Conservation (phyloP, 2,329 filamentous ascomycete species). For the Trichophyton mentagrophytes region DNA sequence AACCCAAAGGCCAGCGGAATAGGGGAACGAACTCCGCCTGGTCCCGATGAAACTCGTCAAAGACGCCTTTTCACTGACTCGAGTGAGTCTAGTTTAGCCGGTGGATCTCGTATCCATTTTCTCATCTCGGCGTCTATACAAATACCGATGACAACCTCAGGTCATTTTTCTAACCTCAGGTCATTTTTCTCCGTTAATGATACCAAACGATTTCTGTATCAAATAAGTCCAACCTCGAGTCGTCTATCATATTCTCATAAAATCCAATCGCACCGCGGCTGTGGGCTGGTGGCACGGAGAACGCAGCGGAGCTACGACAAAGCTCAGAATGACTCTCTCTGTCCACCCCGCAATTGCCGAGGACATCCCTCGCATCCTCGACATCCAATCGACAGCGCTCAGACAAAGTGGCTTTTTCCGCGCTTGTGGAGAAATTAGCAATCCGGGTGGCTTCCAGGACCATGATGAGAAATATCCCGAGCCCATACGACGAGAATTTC, state of each 20-base stretch:
- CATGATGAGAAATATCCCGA: not conserved
- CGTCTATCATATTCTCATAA: not conserved
- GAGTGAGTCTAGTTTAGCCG: not conserved
- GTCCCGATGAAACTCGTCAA: not conserved
- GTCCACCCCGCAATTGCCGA: conserved; percentile 7
- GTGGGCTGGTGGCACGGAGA: not conserved
- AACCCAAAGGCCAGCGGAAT: not conserved
- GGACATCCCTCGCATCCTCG: conserved; percentile 9
- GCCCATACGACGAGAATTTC: not conserved
- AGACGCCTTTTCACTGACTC: not conserved
- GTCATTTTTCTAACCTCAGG: not conserved
- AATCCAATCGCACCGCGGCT: not conserved
- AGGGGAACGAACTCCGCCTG: not conserved
- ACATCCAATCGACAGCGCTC: conserved; percentile 7
- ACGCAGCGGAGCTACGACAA: not conserved
- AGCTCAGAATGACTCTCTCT: conserved; percentile 8
- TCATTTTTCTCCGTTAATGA: not conserved
- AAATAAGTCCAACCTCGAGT: not conserved
- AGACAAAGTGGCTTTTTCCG: conserved; percentile 8
- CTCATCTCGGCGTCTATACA: not conserved
- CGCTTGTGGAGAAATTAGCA: conserved; percentile 6
- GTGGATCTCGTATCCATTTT: not conserved
- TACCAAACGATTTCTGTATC: not conserved
- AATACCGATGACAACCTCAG: not conserved
- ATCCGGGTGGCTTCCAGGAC: conserved; percentile 3